Base-by-base conservation (phyloP, 371 early-diverging fungal genomes). In the Scutellospora calospora region DNA sequence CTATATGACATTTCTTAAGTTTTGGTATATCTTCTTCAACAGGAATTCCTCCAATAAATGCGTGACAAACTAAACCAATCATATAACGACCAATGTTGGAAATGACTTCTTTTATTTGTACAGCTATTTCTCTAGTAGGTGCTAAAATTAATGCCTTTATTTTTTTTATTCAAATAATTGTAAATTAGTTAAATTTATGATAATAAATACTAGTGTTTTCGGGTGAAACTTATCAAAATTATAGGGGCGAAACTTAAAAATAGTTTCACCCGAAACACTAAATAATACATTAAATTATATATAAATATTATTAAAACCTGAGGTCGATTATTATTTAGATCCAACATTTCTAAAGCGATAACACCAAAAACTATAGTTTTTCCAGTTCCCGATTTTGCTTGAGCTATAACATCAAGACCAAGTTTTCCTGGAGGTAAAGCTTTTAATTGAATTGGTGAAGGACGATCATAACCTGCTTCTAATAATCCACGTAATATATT, bases 281-380 rank as follows among this genome's bases (percentile, higher is more conserved):
- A 22, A n/a, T 16, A 65, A 65, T 16, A 33, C 9, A 11, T n/a
- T 2, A 68, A 35, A 41, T 35, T 12, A n/a, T 69, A 69, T 22
- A 18, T 69, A 45, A 22, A 33, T 33, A 27, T 33, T 9, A 31
- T 31, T 31, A 12, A 25, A 33, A 83, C 33, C 51, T 77, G 78
- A 1, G 78, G 78, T 29, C 35, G 63, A 11, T 76, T 16, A 38
- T 78, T 51, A 22, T 60, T 68, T 31, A 87, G 77, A 81, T 94
- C 90, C 79, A 96, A 88, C 16, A 85, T 80, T 83, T 98, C 97
- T 29, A 98, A 88, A 8, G 94, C 90, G 29, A 95, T 94, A 73
- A 97, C 94, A n/a, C 95, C 91, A 89, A 98, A 98, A 0, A 97
- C 97, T 31, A 96, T 96, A 0, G 99, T 98, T 84, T 98, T 98